These are phyloP conservation scores for Penicillium aurantiogriseum DNA, from an alignment of 2,329 filamentous ascomycete genomes.

Conservation along the genomic window DNA sequence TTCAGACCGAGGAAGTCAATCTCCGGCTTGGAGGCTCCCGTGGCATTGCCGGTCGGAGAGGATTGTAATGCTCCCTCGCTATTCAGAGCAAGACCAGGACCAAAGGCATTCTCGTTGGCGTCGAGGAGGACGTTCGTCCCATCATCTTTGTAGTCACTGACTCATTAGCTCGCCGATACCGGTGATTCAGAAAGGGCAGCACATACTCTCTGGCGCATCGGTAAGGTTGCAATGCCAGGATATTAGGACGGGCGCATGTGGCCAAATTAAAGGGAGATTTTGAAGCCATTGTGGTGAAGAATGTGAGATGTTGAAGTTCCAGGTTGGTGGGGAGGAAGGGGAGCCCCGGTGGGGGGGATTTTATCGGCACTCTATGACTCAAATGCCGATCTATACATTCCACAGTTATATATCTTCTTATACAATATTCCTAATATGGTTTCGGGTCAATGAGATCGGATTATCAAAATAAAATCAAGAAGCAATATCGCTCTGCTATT, in stretches of 20 bases:
- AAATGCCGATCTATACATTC: slow-evolving; percentile 9
- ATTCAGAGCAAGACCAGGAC: slow-evolving; percentile 67
- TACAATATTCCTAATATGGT: too few species aligned
- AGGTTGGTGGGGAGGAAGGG: neutral
- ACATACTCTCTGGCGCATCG: slow-evolving; percentile 78
- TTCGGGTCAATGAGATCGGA: too few species aligned
- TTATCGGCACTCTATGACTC: slow-evolving; percentile 10
- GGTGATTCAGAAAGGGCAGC: slow-evolving; percentile 32
- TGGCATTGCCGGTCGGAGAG: slow-evolving; percentile 40
- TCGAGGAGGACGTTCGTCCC: slow-evolving; percentile 94
- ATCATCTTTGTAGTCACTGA: slow-evolving; percentile 97
- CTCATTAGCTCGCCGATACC: slow-evolving; percentile 24
- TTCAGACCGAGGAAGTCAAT: slow-evolving; percentile 81
- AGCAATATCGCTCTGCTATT: too few species aligned
- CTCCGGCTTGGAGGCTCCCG: slow-evolving; percentile 51
- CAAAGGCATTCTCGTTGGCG: slow-evolving; percentile 96
- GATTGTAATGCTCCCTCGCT: slow-evolving; percentile 50
- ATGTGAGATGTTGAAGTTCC: neutral
- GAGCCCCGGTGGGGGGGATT: slow-evolving; percentile 2
- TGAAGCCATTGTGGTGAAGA: slow-evolving; percentile 34
- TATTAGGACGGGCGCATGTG: slow-evolving; percentile 73
- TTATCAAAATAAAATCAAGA: too few species aligned
- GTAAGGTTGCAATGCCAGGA: slow-evolving; percentile 73
- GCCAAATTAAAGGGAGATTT: slow-evolving; percentile 66
- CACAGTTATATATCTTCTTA: neutral